Evolutionary conservation across 176 grass and related monocot genomes (phyloP).

Genomic region (Panicum miliaceum): DNA sequence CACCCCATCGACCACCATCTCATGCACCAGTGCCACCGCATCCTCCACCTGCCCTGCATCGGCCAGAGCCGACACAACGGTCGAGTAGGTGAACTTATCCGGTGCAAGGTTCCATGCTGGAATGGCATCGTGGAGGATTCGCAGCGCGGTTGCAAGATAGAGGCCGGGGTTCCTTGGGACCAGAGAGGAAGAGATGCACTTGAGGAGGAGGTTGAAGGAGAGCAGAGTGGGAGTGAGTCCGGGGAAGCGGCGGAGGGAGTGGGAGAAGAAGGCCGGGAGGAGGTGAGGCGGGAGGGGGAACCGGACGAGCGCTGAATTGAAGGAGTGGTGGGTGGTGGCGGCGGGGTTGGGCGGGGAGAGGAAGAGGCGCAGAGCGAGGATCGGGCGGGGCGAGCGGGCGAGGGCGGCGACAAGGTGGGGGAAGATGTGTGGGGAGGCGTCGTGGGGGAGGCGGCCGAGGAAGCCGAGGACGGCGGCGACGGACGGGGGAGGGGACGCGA

Average conservation of each 20-base stretch:
- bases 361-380: slow-evolving; percentile 57
- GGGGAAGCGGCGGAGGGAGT: slow-evolving; percentile 52
- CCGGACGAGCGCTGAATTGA: slow-evolving; percentile 55
- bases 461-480: slow-evolving; percentile 48
- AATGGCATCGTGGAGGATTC: slow-evolving; percentile 54
- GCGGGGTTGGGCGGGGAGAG: slow-evolving; percentile 40
- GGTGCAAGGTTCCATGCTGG: slow-evolving; percentile 58
- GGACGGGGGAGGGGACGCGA: slow-evolving; percentile 35
- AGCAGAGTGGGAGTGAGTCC: slow-evolving; percentile 55
- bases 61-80: slow-evolving; percentile 57
- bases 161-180: slow-evolving; percentile 19
- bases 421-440: slow-evolving; percentile 59
- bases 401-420: slow-evolving; percentile 68
- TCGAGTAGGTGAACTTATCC: slow-evolving; percentile 94
- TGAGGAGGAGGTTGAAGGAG: slow-evolving; percentile 86
- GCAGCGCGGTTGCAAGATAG: slow-evolving; percentile 46
- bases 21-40: slow-evolving; percentile 73
- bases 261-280: slow-evolving; percentile 48
- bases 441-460: slow-evolving; percentile 45
- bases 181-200: slow-evolving; percentile 54
- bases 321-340: slow-evolving; percentile 43
- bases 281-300: slow-evolving; percentile 59
- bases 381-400: slow-evolving; percentile 42
- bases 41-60: slow-evolving; percentile 54
- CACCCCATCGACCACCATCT: slow-evolving; percentile 81